Evolutionary conservation across 768 basidiomycete genomes (phyloP).

Genomic region (Lactarius hengduanensis): DNA sequence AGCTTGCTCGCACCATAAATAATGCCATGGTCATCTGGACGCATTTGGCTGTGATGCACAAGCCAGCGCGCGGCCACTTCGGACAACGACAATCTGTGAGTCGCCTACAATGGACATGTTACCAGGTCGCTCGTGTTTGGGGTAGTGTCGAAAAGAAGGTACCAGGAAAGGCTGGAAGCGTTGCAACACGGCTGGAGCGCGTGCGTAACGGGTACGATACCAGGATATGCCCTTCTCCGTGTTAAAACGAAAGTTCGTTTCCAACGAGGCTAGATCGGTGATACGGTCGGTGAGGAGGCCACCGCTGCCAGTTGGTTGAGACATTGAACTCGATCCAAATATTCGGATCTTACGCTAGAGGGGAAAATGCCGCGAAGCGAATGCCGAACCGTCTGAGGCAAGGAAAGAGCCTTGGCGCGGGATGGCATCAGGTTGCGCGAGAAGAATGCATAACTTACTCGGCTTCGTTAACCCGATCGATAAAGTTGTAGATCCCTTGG

Average conservation of each 20-base stretch:
- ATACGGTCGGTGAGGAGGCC: constrained; percentile 33
- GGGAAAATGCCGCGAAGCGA: constrained; percentile 37
- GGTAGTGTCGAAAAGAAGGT: no score
- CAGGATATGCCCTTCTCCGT: background rate
- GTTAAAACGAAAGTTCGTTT: constrained; percentile 12
- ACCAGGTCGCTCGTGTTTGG: background rate
- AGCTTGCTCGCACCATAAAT: constrained; percentile 42
- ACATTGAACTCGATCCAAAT: background rate
- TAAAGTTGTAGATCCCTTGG: constrained; percentile 32
- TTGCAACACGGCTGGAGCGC: background rate
- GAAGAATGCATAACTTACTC: constrained; percentile 18
- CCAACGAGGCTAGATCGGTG: background rate
- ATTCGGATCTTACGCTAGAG: constrained; percentile 30
- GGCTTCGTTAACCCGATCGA: constrained; percentile 30
- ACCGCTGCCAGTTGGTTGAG: constrained; percentile 14
- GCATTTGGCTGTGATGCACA: constrained; percentile 42
- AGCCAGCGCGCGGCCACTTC: constrained; percentile 45
- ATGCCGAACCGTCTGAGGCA: constrained; percentile 33
- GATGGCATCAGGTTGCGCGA: background rate
- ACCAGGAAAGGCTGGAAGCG: constrained; percentile 1
- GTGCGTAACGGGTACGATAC: constrained; percentile 3
- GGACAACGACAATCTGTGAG: constrained; percentile 36
- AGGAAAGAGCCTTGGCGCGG: constrained; percentile 26
- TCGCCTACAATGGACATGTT: constrained; percentile 33
- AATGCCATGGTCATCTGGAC: constrained; percentile 35